These are phyloP conservation scores for Lactarius quietus DNA, from an alignment of 768 basidiomycete species.

Conservation along the genomic window DNA sequence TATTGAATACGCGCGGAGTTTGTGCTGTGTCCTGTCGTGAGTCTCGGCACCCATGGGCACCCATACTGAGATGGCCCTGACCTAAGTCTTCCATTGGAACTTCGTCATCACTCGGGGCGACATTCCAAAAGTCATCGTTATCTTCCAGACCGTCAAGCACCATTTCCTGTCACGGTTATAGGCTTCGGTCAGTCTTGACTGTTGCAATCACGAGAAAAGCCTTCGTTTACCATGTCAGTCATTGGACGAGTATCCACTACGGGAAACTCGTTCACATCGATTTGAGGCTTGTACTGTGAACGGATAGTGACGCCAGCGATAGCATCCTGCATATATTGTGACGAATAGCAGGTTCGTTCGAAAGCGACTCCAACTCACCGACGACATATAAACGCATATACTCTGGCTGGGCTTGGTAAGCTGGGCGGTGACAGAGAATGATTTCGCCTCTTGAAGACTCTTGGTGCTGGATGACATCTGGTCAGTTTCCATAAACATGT, in stretches of 20 bases:
- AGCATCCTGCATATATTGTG: conserved; percentile 46
- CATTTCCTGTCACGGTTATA: conserved; percentile 47
- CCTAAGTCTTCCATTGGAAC: conserved; percentile 32
- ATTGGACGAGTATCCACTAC: conserved; percentile 69
- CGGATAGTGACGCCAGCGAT: conserved; percentile 62
- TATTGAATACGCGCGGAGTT: neutral
- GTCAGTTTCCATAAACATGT: neutral
- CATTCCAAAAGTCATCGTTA: conserved; percentile 62
- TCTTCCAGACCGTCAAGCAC: conserved; percentile 66
- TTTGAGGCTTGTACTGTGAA: conserved; percentile 52
- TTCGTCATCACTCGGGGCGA: conserved; percentile 39
- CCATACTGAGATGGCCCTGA: conserved; percentile 32
- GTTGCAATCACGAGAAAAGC: neutral
- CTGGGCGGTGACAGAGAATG: conserved; percentile 54
- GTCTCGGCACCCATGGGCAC: neutral
- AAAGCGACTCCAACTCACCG: conserved; percentile 43
- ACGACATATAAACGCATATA: conserved; percentile 37
- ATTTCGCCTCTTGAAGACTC: conserved; percentile 53
- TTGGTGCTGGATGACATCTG: conserved; percentile 52
- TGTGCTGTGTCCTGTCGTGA: neutral
- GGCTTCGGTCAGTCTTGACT: neutral
- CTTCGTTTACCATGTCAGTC: conserved; percentile 46
- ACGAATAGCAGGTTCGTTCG: conserved; percentile 39
- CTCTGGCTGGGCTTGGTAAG: conserved; percentile 73
- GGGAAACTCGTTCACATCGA: conserved; percentile 57